Evolutionary conservation across 179 eudicot species (phyloP).

Genomic region (Silene noctiflora): DNA sequence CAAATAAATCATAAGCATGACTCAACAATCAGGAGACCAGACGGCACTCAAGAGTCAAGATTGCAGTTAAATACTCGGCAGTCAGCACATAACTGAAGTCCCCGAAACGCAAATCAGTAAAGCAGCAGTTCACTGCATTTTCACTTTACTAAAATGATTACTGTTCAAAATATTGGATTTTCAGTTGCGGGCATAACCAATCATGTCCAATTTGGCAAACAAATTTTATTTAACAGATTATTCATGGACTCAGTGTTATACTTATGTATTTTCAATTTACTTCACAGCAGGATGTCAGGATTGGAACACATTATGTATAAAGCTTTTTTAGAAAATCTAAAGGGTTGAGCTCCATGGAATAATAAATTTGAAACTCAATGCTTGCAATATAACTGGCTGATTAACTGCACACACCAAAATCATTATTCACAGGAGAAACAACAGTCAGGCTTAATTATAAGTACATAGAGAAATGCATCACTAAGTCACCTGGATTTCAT

Average conservation of each 20-base stretch:
- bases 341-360: neutral
- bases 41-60: neutral
- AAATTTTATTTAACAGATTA: too few species aligned
- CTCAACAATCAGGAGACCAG: neutral
- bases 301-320: neutral
- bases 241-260: neutral
- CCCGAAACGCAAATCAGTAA: neutral
- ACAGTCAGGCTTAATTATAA: neutral
- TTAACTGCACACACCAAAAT: neutral
- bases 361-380: neutral
- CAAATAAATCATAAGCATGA: neutral
- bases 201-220: neutral
- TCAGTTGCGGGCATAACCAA: neutral
- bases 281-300: neutral
- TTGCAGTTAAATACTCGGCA: neutral
- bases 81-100: neutral
- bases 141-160: neutral
- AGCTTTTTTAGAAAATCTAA: neutral
- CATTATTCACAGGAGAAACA: neutral
- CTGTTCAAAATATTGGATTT: neutral
- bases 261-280: neutral
- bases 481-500: slow-evolving; percentile 93
- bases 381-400: neutral
- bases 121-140: neutral
- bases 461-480: slow-evolving; percentile 2